A percentile compares a stretch with the other conserved stretches of the same genome.
These are phyloP conservation scores for Globisporangium recalcitrans DNA, from an alignment of 352 stramenopile genomes.

Conservation along the genomic window DNA sequence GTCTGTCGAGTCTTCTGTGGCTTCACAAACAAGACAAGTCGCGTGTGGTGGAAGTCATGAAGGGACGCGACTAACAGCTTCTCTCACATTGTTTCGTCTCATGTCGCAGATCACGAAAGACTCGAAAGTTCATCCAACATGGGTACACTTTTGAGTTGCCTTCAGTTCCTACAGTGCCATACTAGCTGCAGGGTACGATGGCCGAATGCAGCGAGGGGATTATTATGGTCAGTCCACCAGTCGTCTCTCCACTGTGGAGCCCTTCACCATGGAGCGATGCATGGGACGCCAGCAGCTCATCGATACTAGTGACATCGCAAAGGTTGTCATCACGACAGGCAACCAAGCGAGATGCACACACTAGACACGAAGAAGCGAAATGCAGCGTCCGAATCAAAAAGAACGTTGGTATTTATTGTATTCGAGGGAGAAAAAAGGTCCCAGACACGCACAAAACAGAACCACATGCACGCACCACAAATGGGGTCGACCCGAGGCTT, in stretches of 20 bases:
- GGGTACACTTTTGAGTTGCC: background rate
- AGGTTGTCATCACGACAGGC: too few relatives aligned
- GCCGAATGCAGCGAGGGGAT: background rate
- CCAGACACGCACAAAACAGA: background rate
- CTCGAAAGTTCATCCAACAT: background rate
- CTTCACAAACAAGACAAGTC: background rate
- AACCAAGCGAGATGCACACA: background rate
- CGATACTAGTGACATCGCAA: too few relatives aligned
- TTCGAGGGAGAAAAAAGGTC: background rate
- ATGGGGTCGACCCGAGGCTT: background rate
- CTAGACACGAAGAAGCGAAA: background rate
- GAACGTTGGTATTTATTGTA: conserved; percentile 1
- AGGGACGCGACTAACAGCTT: background rate
- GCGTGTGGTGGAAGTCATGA: background rate
- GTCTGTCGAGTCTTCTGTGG: background rate
- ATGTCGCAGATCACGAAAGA: conserved; percentile 2
- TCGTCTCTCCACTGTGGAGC: too few relatives aligned
- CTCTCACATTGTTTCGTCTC: background rate
- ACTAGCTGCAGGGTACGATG: too few relatives aligned
- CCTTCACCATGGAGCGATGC: too few relatives aligned
- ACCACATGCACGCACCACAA: conserved; percentile 4
- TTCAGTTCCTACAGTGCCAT: too few relatives aligned
- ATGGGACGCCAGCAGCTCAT: too few relatives aligned
- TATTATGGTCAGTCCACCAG: too few relatives aligned
- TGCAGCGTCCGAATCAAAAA: background rate